Base-by-base conservation (phyloP, 345 rosid species). In the Arabidopsis suecica region DNA sequence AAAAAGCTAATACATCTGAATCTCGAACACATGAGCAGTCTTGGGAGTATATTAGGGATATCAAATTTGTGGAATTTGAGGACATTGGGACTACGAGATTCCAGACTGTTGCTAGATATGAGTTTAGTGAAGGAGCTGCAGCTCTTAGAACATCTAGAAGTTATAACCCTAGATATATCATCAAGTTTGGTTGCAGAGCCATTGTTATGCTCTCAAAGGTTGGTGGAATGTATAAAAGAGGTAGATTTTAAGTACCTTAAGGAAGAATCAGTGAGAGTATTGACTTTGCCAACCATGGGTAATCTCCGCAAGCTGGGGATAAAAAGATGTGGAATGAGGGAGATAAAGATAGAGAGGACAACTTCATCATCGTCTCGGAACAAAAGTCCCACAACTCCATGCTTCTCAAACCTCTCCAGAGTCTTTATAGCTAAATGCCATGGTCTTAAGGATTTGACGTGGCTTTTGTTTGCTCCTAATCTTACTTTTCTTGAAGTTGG, bases 381-480 rank as follows among this genome's bases (percentile, higher is more conserved):
- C 56, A 48, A 3, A 9, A 65, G 20, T 33, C 65, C 22, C 5
- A 42, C 36, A 45, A 34, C 11, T 32, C 53, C 8, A 37, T 38
- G 44, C 36, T 68, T 68, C 41, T 7, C 33, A 5, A 60, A 58
- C 51, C 62, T 75, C 62, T 59, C 13, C 5, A 0, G 0, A 0
- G 68, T 75, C 1, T 0, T 1, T 0, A 49, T 75, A 48, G 0
- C 0, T 3, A 1, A 0, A 0, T 75, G 73, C 5, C 7, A 3
- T 11, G 7, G 30, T 44, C 12, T 67, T 12, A 66, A 38, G 34
- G 78, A 74, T 58, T 32, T 74, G 72, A 65, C 73, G 9, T 66
- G 73, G 78, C 50, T 74, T 8, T 9, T 70, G 18, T 22, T 16
- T 1, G 74, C 74, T 41, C 74, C 63, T 2, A 69, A 69, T 11